Base-by-base conservation (phyloP, 805 yeast genomes). In the Ogataea methylovora region DNA sequence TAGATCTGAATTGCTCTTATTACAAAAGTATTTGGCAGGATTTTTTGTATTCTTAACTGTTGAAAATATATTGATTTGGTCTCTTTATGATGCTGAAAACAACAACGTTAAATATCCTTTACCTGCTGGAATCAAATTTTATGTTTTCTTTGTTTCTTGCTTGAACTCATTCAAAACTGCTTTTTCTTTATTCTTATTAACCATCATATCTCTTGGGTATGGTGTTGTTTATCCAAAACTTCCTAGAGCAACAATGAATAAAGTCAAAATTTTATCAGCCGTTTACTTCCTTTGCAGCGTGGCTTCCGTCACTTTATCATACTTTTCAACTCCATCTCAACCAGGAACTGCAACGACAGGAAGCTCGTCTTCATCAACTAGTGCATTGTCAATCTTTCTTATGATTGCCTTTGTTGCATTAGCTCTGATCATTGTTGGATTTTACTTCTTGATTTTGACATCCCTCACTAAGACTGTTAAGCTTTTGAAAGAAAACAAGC, bases 171-270 rank as follows among this genome's bases (percentile, higher is more conserved):
- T 76, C 46, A 83, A 92, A 50, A 71, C 85, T 34, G 79, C 96
- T 1, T 84, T 86, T 55, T 84, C 96, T 7, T 82, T 90, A 60
- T 92, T 90, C 63, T 63, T 92, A 48, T 66, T 92, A 36, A 66
- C 90, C 43, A 80, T 86, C 48, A 90, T 92, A 36, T 71, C 94
- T 11, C 66, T 88, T 44, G 99, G 99, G 27, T 92, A 88, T 60
- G 97, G 97, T 42, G 87, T 92, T 31, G 97, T 92, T 32, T 77
- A 75, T 51, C 87, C 95, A 30, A 81, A 87, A 42, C 70, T 92
- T 40, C 84, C 87, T 30, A 74, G 75, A 55, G 73, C 75, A 36
- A 50, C 69, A 20, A 85, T 92, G 95, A 65, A 78, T 48, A 76
- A 69, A 55, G 76, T 85, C 54, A 71, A 78, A 48, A 55, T 76